phyloP scores from a whole-genome alignment of 176 grass and related monocot species.

The Pharus latifolius region DNA sequence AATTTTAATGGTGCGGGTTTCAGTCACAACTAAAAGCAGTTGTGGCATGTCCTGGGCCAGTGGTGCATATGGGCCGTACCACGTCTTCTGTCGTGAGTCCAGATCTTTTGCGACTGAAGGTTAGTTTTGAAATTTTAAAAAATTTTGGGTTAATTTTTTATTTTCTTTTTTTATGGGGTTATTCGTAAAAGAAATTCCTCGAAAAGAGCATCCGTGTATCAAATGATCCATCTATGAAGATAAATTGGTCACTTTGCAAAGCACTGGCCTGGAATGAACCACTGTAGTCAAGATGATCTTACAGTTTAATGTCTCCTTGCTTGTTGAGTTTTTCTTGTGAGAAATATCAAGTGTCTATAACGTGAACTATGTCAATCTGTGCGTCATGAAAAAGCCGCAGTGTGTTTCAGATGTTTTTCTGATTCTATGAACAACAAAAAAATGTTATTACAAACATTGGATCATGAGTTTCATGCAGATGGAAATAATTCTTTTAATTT shows the following conservation, averaged over 20 bases:
- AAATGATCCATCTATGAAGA: constrained; percentile 2
- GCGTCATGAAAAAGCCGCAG: background rate
- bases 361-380: background rate
- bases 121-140: no score
- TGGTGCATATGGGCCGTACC: no score
- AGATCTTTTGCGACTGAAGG: no score
- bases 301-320: constrained; percentile 6
- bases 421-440: background rate
- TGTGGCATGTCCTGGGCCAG: no score
- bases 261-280: background rate
- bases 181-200: no score
- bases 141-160: no score
- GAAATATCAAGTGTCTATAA: background rate
- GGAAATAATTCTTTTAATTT: no score
- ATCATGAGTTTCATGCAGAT: no score
- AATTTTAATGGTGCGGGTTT: no score
- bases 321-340: background rate
- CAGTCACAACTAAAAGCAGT: no score
- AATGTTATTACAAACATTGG: background rate
- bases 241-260: constrained; percentile 3
- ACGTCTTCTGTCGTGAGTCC: no score
- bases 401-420: background rate
- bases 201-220: no score
- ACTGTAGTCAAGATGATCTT: background rate
- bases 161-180: constrained; percentile 8